Percentiles rank a stretch among this genome's conserved stretches.
Evolutionary conservation across 2,329 filamentous ascomycete genomes (phyloP).

Genomic region (Neophaeococcomyces mojaviensis): DNA sequence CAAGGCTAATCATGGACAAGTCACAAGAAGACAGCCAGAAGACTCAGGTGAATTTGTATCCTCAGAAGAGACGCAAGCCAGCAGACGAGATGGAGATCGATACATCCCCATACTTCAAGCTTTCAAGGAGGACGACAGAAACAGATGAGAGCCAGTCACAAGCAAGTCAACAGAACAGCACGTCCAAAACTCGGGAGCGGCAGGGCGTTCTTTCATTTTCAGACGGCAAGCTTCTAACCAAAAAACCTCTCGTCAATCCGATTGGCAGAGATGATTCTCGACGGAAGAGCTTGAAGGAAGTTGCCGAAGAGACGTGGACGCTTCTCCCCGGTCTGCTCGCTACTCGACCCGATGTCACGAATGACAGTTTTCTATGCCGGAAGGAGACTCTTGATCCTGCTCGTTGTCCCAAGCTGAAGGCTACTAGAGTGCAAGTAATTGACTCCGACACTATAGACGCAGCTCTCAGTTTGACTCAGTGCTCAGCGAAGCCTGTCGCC

Average conservation of each 20-base stretch:
- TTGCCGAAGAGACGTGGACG: conserved; percentile 42
- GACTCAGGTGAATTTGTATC: not conserved
- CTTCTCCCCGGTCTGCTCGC: conserved; percentile 43
- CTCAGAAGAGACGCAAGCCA: conserved; percentile 1
- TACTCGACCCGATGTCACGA: conserved; percentile 35
- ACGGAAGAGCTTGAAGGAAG: conserved; percentile 30
- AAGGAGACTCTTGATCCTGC: conserved; percentile 34
- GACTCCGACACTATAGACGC: conserved; percentile 53
- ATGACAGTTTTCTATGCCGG: conserved; percentile 33
- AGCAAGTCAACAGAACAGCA: not conserved
- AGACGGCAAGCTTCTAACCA: conserved; percentile 6
- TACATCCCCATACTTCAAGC: conserved; percentile 9
- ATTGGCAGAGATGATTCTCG: conserved; percentile 8
- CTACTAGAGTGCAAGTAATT: conserved; percentile 42
- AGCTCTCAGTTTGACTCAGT: conserved; percentile 37
- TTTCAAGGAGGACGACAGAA: conserved; percentile 3
- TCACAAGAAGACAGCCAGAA: not conserved
- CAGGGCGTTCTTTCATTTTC: conserved; percentile 4
- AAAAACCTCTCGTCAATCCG: conserved; percentile 11
- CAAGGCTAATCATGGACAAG: not conserved
- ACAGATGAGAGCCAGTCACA: conserved; percentile 2
- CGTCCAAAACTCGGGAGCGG: not conserved
- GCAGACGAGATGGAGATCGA: conserved; percentile 25
- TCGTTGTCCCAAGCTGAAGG: conserved; percentile 34
- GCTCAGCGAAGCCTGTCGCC: conserved; percentile 38